phyloP scores from a whole-genome alignment of 371 early-diverging fungal genomes.

The Mucor racemosus region DNA sequence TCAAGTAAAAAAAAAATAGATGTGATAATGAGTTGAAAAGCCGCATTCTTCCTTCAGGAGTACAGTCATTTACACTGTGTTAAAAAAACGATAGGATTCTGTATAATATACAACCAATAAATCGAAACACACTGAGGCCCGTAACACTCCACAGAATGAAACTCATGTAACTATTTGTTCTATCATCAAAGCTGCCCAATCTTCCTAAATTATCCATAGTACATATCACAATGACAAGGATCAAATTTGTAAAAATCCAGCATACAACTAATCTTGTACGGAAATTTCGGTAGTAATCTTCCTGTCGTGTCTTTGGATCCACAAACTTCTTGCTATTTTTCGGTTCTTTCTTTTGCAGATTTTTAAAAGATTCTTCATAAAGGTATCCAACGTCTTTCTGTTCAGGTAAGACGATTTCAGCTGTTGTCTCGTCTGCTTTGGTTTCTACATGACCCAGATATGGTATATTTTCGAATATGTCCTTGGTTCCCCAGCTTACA shows the following conservation, averaged over 20 bases:
- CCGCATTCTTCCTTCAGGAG: constrained; percentile 38
- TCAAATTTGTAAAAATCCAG: constrained; percentile 84
- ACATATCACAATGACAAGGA: constrained; percentile 63
- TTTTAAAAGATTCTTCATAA: constrained; percentile 69
- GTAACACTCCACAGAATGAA: constrained; percentile 88
- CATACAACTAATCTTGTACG: constrained; percentile 78
- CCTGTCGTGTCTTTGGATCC: constrained; percentile 75
- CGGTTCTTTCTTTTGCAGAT: constrained; percentile 33
- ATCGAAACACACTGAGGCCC: constrained; percentile 73
- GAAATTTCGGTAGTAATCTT: constrained; percentile 86
- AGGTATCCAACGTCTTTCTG: constrained; percentile 66
- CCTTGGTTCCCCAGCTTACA: constrained; percentile 96
- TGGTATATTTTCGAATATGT: constrained; percentile 59
- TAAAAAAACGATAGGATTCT: constrained; percentile 17
- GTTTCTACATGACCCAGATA: constrained; percentile 57
- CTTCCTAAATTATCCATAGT: constrained; percentile 30
- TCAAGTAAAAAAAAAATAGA: neutral
- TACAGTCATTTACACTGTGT: constrained; percentile 58
- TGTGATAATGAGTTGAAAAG: constrained; percentile 4
- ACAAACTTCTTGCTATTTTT: constrained; percentile 31
- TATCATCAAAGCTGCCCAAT: constrained; percentile 50
- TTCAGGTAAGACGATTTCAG: constrained; percentile 66
- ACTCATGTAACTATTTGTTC: constrained; percentile 60
- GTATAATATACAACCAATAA: constrained; percentile 75
- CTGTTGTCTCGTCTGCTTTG: constrained; percentile 44